Evolutionary conservation across 805 yeast genomes (phyloP).

Genomic region (Debaryomyces castellii): DNA sequence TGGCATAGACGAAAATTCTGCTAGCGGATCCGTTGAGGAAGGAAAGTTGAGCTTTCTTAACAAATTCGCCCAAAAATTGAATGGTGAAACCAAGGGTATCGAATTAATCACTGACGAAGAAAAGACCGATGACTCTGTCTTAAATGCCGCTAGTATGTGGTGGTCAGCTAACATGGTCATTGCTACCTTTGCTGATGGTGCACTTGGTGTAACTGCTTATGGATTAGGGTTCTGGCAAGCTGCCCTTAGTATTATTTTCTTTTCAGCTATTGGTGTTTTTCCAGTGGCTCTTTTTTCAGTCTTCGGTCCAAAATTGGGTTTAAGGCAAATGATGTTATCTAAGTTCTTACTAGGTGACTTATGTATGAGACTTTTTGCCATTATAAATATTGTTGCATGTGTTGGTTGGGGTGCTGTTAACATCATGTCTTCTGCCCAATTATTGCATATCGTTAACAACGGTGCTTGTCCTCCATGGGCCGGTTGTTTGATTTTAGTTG

Average conservation of each 20-base stretch:
- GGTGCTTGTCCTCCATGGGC: constrained; percentile 83
- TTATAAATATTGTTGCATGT: constrained; percentile 80
- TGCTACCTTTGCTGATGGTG: constrained; percentile 80
- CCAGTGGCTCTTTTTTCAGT: constrained; percentile 83
- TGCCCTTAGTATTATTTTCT: constrained; percentile 65
- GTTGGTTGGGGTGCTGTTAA: constrained; percentile 96
- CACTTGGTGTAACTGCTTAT: constrained; percentile 54
- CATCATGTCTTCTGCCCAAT: constrained; percentile 84
- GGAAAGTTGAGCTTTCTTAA: constrained; percentile 28
- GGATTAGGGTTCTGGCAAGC: constrained; percentile 74
- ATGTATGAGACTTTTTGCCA: constrained; percentile 73
- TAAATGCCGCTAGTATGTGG: constrained; percentile 86
- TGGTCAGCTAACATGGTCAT: constrained; percentile 85
- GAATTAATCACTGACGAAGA: constrained; percentile 80
- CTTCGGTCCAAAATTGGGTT: constrained; percentile 81
- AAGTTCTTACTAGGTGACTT: constrained; percentile 75
- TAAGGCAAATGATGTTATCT: constrained; percentile 84
- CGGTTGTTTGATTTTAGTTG: constrained; percentile 72
- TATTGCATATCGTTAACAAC: constrained; percentile 72
- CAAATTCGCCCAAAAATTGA: constrained; percentile 32
- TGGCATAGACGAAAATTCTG: constrained; percentile 6
- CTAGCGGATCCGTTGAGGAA: constrained; percentile 2
- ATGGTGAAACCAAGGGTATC: constrained; percentile 64
- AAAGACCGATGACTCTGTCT: constrained; percentile 62
- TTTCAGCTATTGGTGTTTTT: constrained; percentile 66